Percentiles rank a stretch among this genome's conserved stretches.
Evolutionary conservation across 371 early-diverging fungal species (phyloP).

Genomic region (Actinomortierella ambigua): DNA sequence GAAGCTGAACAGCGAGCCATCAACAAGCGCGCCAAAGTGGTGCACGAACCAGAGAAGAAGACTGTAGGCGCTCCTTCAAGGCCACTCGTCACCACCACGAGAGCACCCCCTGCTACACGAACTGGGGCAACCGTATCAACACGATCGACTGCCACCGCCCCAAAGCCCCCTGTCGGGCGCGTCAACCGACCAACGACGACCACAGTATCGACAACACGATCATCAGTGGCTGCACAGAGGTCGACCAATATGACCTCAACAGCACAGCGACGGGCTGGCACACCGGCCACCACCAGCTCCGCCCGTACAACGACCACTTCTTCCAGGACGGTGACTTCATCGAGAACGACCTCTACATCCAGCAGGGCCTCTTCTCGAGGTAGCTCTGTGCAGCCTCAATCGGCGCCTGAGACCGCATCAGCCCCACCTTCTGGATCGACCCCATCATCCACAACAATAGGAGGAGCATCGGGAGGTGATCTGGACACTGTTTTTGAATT

Average conservation of each 20-base stretch:
- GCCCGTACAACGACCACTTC: slow-evolving; percentile 5
- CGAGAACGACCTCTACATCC: neutral
- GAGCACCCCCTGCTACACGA: neutral
- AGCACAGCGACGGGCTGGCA: neutral
- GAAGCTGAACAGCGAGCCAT: slow-evolving; percentile 20
- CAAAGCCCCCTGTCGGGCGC: neutral
- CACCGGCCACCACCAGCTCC: neutral
- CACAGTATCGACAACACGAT: neutral
- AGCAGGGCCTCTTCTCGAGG: neutral
- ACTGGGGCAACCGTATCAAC: neutral
- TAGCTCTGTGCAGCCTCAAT: slow-evolving; percentile 1
- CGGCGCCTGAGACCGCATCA: slow-evolving; percentile 15
- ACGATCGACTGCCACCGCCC: neutral
- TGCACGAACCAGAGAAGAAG: slow-evolving; percentile 2
- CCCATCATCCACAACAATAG: neutral
- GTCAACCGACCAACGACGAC: neutral
- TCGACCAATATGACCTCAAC: neutral
- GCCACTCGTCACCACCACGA: neutral
- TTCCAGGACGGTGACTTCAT: slow-evolving; percentile 1
- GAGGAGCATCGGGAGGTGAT: neutral
- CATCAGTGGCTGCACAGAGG: neutral
- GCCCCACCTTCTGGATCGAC: slow-evolving; percentile 7
- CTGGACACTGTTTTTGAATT: neutral
- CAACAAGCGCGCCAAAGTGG: slow-evolving; percentile 13
- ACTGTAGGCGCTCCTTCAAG: neutral